Conservation (phyloP, 2,329 filamentous ascomycete species). For the Beauveria rudraprayagi region DNA sequence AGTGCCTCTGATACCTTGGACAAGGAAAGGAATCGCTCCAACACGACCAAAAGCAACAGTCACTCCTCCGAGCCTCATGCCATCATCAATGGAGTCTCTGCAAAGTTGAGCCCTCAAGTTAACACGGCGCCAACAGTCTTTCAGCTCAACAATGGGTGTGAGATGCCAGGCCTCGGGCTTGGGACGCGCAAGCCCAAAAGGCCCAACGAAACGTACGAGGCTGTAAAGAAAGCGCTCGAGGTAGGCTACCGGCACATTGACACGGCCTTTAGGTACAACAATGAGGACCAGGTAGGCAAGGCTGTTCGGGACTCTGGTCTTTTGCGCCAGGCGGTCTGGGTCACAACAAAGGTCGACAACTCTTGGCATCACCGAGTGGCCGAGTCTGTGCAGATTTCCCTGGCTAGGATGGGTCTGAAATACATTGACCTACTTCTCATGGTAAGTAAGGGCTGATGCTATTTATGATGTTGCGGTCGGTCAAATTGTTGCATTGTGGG, state of each 20-base stretch:
- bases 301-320: constrained; percentile 5
- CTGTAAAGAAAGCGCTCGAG: neutral
- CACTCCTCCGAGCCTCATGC: neutral
- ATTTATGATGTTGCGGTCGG: neutral
- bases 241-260: constrained; percentile 5
- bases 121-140: neutral
- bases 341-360: constrained; percentile 9
- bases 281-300: constrained; percentile 5
- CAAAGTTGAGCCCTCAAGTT: neutral
- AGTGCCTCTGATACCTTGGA: neutral
- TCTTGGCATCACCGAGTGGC: constrained; percentile 7
- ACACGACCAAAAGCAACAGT: neutral
- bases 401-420: neutral
- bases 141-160: neutral
- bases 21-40: neutral
- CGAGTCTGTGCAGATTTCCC: constrained; percentile 3
- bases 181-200: constrained; percentile 2
- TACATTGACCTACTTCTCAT: constrained; percentile 8
- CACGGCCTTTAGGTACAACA: constrained; percentile 7
- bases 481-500: too few species aligned
- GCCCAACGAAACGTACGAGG: neutral
- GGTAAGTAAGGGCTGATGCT: neutral
- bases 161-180: constrained; percentile 4
- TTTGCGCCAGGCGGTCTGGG: neutral
- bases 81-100: neutral